phyloP scores from a whole-genome alignment of 106 monocot species.

The Dendrobium catenatum region DNA sequence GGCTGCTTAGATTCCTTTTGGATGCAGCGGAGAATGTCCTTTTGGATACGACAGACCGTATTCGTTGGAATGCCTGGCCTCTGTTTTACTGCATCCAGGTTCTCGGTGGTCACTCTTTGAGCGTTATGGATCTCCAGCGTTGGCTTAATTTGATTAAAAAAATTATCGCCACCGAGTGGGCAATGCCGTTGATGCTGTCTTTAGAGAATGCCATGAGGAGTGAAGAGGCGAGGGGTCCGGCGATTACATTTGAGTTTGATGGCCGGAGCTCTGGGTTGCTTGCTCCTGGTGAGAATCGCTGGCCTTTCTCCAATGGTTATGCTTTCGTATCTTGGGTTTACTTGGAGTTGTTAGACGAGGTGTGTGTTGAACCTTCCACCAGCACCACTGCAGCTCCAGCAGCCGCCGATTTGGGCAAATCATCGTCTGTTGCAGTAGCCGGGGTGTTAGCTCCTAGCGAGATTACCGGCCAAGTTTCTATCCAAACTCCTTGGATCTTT shows the following conservation, averaged over 20 bases:
- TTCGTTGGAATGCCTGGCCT: slow-evolving; percentile 43
- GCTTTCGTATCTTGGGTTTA: slow-evolving; percentile 93
- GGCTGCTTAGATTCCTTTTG: slow-evolving; percentile 51
- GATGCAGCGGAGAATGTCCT: slow-evolving; percentile 48
- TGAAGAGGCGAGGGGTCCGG: slow-evolving; percentile 72
- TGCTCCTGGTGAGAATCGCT: slow-evolving; percentile 76
- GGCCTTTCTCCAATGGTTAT: slow-evolving; percentile 94
- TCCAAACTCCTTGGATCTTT: slow-evolving; percentile 91
- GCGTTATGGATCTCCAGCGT: slow-evolving; percentile 50
- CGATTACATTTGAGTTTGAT: slow-evolving; percentile 79
- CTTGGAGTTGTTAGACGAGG: slow-evolving; percentile 58
- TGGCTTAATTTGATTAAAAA: slow-evolving; percentile 72
- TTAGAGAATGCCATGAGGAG: slow-evolving; percentile 78
- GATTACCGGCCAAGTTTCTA: slow-evolving; percentile 66
- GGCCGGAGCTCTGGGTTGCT: slow-evolving; percentile 95
- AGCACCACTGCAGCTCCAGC: slow-evolving; percentile 65
- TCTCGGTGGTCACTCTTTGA: slow-evolving; percentile 70
- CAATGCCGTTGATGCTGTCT: slow-evolving; percentile 44
- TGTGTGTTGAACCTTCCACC: slow-evolving; percentile 28
- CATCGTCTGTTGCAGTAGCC: slow-evolving; percentile 59
- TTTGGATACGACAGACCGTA: slow-evolving; percentile 6
- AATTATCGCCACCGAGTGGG: slow-evolving; percentile 49
- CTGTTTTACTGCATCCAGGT: slow-evolving; percentile 72
- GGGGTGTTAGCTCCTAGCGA: slow-evolving; percentile 52
- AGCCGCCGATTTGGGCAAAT: slow-evolving; percentile 60